Conservation (phyloP, 331 rosid genomes). For the Telfairia occidentalis region DNA sequence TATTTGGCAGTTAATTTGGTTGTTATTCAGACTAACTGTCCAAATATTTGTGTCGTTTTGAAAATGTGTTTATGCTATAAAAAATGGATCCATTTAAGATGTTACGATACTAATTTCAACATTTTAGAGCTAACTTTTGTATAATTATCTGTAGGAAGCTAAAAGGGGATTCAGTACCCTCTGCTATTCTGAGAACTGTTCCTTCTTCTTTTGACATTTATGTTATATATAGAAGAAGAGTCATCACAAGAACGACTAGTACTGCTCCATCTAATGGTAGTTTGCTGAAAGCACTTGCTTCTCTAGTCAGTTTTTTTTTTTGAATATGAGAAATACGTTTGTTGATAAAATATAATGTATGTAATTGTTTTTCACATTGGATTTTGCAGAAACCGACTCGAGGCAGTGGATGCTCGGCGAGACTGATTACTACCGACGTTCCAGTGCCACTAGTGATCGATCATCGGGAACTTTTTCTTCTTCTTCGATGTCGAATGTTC, state of each 20-base stretch:
- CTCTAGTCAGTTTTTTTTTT: conserved; percentile 5
- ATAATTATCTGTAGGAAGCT: conserved; percentile 42
- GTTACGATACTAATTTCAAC: background rate
- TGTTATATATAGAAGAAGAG: conserved; percentile 43
- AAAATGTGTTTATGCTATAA: background rate
- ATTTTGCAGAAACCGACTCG: conserved; percentile 29
- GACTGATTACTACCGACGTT: conserved; percentile 19
- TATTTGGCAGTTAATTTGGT: background rate
- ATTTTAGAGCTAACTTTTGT: conserved; percentile 4
- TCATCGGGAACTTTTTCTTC: conserved; percentile 25
- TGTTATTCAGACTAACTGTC: too few relatives aligned
- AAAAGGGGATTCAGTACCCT: conserved; percentile 67
- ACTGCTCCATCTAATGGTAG: conserved; percentile 34
- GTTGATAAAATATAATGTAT: background rate
- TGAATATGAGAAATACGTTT: background rate
- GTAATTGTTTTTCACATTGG: conserved; percentile 3
- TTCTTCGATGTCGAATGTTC: conserved; percentile 18
- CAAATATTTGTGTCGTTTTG: too few relatives aligned
- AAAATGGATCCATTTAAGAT: background rate
- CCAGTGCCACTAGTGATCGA: conserved; percentile 22
- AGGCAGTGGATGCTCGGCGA: conserved; percentile 21
- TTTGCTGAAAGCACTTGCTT: conserved; percentile 28
- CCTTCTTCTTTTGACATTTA: conserved; percentile 45
- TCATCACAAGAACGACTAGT: conserved; percentile 41
- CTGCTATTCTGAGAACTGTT: conserved; percentile 41